Conservation (phyloP, 495 filamentous ascomycete genomes). For the Penicillium angulare region DNA sequence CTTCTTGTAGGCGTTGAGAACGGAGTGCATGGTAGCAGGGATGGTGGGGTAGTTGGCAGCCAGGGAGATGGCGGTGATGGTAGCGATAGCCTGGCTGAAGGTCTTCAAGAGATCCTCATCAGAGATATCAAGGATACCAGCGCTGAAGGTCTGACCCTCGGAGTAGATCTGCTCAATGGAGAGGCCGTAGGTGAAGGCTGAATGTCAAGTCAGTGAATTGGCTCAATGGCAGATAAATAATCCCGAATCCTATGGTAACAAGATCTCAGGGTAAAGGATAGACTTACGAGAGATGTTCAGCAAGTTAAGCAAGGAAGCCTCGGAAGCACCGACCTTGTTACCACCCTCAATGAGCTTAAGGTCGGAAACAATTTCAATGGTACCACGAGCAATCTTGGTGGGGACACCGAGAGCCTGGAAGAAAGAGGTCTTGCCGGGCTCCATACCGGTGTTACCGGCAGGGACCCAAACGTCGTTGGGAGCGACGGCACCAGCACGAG, state of each 20-base stretch:
- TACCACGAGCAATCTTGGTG: constrained; percentile 99
- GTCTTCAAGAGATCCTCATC: constrained; percentile 86
- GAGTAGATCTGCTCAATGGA: constrained; percentile 94
- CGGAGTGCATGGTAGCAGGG: constrained; percentile 91
- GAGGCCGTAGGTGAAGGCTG: constrained; percentile 98
- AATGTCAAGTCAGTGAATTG: not conserved
- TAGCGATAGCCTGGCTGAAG: constrained; percentile 77
- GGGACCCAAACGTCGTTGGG: constrained; percentile 88
- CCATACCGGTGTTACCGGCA: constrained; percentile 99
- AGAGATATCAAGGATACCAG: constrained; percentile 84
- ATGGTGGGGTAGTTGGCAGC: constrained; percentile 92
- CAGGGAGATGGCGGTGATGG: constrained; percentile 87
- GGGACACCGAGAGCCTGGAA: constrained; percentile 99
- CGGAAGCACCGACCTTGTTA: constrained; percentile 94
- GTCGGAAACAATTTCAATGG: constrained; percentile 99
- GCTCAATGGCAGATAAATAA: no score
- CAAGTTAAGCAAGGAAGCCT: constrained; percentile 98
- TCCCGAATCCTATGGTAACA: no score
- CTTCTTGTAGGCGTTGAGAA: constrained; percentile 98
- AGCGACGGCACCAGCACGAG: constrained; percentile 93
- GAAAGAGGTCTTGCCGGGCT: constrained; percentile 99
- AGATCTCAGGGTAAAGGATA: no score
- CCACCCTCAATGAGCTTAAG: constrained; percentile 95
- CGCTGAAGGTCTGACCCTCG: constrained; percentile 83
- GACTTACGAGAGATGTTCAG: constrained; percentile 99